phyloP scores from a whole-genome alignment of 140 eudicot species.

The Erigeron philadelphicus region DNA sequence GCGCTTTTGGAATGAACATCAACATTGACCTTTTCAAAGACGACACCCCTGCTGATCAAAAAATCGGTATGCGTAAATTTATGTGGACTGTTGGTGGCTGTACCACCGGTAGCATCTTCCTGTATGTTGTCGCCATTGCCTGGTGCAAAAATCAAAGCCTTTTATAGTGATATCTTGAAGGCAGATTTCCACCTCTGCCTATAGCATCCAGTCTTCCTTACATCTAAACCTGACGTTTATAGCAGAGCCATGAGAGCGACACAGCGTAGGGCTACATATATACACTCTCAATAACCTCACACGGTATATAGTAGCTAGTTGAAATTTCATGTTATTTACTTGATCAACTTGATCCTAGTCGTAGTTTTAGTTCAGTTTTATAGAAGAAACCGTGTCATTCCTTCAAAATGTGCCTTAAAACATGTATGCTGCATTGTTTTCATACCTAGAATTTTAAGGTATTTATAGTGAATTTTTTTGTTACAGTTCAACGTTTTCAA shows the following conservation, averaged over 20 bases:
- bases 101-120: constrained; percentile 10
- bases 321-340: not conserved
- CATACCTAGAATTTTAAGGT: not conserved
- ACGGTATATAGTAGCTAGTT: not conserved
- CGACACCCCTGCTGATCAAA: constrained; percentile 16
- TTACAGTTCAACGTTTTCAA: not conserved
- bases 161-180: no score
- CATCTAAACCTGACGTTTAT: not conserved
- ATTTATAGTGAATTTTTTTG: not conserved
- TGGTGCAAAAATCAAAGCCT: constrained; percentile 13
- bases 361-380: not conserved
- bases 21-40: constrained; percentile 49
- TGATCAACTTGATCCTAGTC: constrained; percentile 6
- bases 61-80: constrained; percentile 43
- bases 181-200: no score
- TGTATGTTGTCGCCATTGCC: not conserved
- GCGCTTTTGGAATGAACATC: constrained; percentile 82
- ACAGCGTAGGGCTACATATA: not conserved
- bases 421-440: not conserved
- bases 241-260: not conserved
- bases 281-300: constrained; percentile 2
- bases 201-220: not conserved
- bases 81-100: constrained; percentile 55
- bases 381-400: not conserved
- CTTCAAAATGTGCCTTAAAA: not conserved